Evolutionary conservation across 2,329 filamentous ascomycete species (phyloP).

Genomic region (Pseudogymnoascus sp.): DNA sequence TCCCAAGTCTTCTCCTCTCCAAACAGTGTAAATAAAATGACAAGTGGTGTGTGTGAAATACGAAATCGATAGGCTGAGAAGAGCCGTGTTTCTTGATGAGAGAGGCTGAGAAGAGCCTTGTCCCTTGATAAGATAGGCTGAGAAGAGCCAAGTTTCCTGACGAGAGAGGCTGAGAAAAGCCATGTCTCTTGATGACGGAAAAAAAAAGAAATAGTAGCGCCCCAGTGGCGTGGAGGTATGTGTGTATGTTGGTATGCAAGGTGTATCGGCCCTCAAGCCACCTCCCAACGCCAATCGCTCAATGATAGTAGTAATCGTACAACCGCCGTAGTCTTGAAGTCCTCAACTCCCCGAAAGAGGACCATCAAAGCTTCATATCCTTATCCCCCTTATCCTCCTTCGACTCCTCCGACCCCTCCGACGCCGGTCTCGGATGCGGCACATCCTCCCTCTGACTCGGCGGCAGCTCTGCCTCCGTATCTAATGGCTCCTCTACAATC

Average conservation of each 20-base stretch:
- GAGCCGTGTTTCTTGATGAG: background rate
- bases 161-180: background rate
- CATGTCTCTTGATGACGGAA: background rate
- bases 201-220: background rate
- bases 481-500: conserved; percentile 36
- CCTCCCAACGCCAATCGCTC: background rate
- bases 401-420: background rate
- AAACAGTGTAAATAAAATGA: background rate
- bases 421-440: background rate
- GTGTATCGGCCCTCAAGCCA: background rate
- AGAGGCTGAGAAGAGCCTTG: background rate
- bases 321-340: background rate
- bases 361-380: background rate
- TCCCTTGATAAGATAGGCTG: background rate
- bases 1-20: background rate
- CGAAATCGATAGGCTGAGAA: background rate
- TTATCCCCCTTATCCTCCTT: background rate
- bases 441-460: conserved; percentile 25
- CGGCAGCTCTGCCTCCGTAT: conserved; percentile 18
- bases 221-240: background rate
- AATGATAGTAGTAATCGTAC: background rate
- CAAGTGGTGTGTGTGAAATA: background rate
- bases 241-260: background rate
- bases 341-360: background rate
- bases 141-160: background rate